A percentile compares a stretch with the other conserved stretches of the same genome.
phyloP scores from a whole-genome alignment of 306 rosid species.

The Cicer arietinum region DNA sequence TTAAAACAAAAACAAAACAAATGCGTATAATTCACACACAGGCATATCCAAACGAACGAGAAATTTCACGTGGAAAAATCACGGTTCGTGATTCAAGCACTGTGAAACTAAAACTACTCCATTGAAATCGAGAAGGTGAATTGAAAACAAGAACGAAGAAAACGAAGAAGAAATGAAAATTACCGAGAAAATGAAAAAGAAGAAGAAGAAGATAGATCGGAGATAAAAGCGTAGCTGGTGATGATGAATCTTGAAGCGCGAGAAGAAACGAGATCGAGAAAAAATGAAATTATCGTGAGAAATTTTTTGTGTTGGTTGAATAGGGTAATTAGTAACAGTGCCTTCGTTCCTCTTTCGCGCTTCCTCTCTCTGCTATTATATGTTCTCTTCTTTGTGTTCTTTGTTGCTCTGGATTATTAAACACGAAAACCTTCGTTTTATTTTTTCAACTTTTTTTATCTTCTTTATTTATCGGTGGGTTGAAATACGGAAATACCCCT shows the following conservation, averaged over 20 bases:
- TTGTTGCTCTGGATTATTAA: slow-evolving; percentile 54
- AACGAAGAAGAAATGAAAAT: slow-evolving; percentile 18
- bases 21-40: slow-evolving; percentile 49
- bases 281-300: slow-evolving; percentile 22
- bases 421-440: slow-evolving; percentile 51
- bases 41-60: slow-evolving; percentile 13
- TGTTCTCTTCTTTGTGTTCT: slow-evolving; percentile 40
- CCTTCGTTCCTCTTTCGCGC: slow-evolving; percentile 36
- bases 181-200: slow-evolving; percentile 53
- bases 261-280: slow-evolving; percentile 64
- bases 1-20: slow-evolving; percentile 41
- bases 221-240: slow-evolving; percentile 47
- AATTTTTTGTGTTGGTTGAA: slow-evolving; percentile 25
- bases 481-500: slow-evolving; percentile 25
- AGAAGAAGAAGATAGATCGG: slow-evolving; percentile 65
- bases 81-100: slow-evolving; percentile 45
- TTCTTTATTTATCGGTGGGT: neutral
- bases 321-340: slow-evolving; percentile 43
- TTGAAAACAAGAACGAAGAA: slow-evolving; percentile 6
- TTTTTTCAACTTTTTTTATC: neutral
- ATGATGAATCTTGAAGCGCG: slow-evolving; percentile 48
- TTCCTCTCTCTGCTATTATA: slow-evolving; percentile 44
- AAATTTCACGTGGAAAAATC: slow-evolving; percentile 17
- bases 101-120: slow-evolving; percentile 39
- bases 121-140: slow-evolving; percentile 33